Percentiles rank a stretch among this genome's conserved stretches.
Conservation (phyloP, 1,284 basidiomycete species). For the Porogramme epimiltina region DNA sequence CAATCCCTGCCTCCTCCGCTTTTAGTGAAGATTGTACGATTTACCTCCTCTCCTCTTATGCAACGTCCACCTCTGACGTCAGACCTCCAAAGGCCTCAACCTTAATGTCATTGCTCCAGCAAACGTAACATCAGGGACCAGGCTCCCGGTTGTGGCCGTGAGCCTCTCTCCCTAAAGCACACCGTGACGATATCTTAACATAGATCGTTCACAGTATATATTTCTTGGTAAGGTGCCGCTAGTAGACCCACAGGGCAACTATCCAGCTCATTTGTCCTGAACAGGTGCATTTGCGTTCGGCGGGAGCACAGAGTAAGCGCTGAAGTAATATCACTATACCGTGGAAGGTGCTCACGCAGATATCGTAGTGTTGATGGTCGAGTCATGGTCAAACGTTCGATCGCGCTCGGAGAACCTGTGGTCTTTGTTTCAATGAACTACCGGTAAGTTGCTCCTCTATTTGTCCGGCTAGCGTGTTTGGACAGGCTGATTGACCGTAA, state of each 20-base stretch:
- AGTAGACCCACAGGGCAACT: no score
- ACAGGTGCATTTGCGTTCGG: neutral
- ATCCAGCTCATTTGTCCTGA: no score
- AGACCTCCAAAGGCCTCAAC: conserved; percentile 45
- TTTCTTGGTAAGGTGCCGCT: conserved; percentile 12
- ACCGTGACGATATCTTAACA: neutral
- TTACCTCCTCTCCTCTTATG: conserved; percentile 37
- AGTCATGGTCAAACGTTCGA: conserved; percentile 35
- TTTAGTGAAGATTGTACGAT: conserved; percentile 35
- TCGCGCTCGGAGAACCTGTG: conserved; percentile 36
- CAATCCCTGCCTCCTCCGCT: conserved; percentile 25
- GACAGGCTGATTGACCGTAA: neutral
- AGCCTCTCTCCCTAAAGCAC: conserved; percentile 13
- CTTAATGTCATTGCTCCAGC: conserved; percentile 57
- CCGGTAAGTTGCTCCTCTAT: conserved; percentile 1
- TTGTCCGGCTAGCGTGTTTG: neutral
- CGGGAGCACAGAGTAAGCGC: neutral
- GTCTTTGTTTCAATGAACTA: conserved; percentile 16
- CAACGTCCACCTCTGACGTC: no score
- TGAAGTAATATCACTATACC: neutral
- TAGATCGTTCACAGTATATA: conserved; percentile 2
- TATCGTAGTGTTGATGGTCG: conserved; percentile 1
- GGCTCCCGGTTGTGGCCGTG: conserved; percentile 58
- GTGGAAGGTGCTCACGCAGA: neutral
- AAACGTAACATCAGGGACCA: conserved; percentile 36